These are phyloP conservation scores for Gonapodya sp. DNA, from an alignment of 192 early-diverging fungal species.

Conservation along the genomic window DNA sequence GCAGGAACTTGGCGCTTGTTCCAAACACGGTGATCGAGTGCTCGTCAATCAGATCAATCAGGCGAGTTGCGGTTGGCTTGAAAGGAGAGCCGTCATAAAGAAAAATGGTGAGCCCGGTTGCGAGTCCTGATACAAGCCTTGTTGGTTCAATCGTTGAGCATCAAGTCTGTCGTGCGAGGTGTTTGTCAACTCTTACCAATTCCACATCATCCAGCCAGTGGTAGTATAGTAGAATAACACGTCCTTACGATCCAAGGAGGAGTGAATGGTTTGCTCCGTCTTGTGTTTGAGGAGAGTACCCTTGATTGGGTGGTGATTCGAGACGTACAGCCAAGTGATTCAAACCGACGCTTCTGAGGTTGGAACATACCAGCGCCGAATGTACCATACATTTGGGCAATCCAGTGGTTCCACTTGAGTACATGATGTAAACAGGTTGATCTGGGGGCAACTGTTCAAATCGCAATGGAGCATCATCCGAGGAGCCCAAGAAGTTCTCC, in stretches of 20 bases:
- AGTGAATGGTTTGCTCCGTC: constrained; percentile 89
- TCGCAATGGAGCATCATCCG: constrained; percentile 27
- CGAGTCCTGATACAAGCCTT: constrained; percentile 6
- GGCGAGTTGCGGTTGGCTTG: constrained; percentile 57
- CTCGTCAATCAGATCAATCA: constrained; percentile 74
- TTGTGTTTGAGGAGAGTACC: constrained; percentile 85
- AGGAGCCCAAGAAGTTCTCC: constrained; percentile 13
- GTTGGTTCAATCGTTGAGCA: neutral
- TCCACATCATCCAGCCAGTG: constrained; percentile 99
- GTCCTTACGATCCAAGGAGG: constrained; percentile 61
- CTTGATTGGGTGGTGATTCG: neutral
- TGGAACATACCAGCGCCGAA: constrained; percentile 48
- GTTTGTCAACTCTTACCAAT: constrained; percentile 66
- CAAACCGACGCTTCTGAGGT: neutral
- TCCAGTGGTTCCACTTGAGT: constrained; percentile 79
- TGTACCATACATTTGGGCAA: constrained; percentile 96
- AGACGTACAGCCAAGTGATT: neutral
- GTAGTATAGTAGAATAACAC: constrained; percentile 84
- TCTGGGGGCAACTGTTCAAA: constrained; percentile 85
- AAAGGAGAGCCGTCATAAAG: constrained; percentile 93
- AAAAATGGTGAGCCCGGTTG: constrained; percentile 65
- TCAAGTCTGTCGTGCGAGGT: neutral
- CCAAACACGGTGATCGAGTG: constrained; percentile 81
- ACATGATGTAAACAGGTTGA: constrained; percentile 86
- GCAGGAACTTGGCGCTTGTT: constrained; percentile 91